Evolutionary conservation across 768 basidiomycete species (phyloP), one percentile per base, ranked within the genome.

Genomic region (Russula sp.): DNA sequence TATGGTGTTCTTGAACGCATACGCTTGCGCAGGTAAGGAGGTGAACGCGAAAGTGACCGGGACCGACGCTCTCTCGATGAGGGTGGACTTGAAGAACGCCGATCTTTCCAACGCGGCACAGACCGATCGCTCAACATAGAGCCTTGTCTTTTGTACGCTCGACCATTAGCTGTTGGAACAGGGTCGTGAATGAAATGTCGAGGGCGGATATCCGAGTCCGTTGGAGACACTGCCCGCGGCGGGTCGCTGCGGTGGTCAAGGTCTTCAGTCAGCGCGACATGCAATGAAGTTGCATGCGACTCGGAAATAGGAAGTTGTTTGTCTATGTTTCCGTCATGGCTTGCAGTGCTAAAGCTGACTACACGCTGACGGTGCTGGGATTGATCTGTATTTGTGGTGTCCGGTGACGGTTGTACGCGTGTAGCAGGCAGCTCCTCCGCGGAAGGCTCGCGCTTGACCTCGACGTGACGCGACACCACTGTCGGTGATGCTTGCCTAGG

Each of bases 391-490:
- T 52, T 24, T 28, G 7, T 16, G 7, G 28, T 10, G 8, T 51
- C 46, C 9, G 48, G 11, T 9, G 44, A 51, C 7, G 54, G 24
- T 34, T 42, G 48, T 38, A 16, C 40, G 18, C 3, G 54, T 30
- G 38, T 13, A 44, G 34, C 9, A 44, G 49, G 42, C 1, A 40
- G 11, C 18, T 13, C 59, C 18, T 56, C 64, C 8, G 36, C 50
- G 6, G 40, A 61, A 20, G 55, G 64, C 34, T 65, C 64, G 16
- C 55, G 60, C 60, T 65, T 65, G 24, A 65, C 26, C 42, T 46
- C 20, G 40, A 52, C 40, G 10, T 1, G 38, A 49, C 24, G 32
- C 26, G 40, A 22, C 6, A 46, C 59, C 59, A 9, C 13, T 1
- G 22, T 50, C 2, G 32, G 49, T 13, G 48, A 42, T 5, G 11